These are phyloP conservation scores for Leccinum ochraceum DNA, from an alignment of 768 basidiomycete species.

Conservation along the genomic window DNA sequence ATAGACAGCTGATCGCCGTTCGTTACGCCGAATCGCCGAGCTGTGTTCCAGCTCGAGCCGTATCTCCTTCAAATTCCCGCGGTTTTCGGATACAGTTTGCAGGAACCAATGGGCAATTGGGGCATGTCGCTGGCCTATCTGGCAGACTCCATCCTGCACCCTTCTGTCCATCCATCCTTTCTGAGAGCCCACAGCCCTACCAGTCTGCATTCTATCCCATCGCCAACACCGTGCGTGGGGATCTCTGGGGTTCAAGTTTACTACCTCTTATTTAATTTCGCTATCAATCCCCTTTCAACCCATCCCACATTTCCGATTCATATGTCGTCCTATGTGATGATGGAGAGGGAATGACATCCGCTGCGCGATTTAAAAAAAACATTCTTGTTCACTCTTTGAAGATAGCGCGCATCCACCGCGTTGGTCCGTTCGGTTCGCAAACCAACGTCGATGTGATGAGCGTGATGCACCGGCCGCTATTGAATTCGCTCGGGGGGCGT, in stretches of 20 bases:
- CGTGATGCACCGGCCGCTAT: background rate
- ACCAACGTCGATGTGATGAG: background rate
- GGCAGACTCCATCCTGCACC: background rate
- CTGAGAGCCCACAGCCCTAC: constrained; percentile 9
- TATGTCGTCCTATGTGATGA: constrained; percentile 1
- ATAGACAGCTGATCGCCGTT: constrained; percentile 33
- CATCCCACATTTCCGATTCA: constrained; percentile 18
- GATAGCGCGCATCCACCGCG: background rate
- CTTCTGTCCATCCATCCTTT: background rate
- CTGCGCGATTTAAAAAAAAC: background rate
- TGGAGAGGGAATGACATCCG: background rate
- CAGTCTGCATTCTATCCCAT: background rate
- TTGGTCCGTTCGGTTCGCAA: background rate
- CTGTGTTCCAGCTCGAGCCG: background rate
- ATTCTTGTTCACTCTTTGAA: constrained; percentile 3
- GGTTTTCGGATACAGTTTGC: constrained; percentile 15
- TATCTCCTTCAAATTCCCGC: constrained; percentile 10
- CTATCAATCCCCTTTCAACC: constrained; percentile 1
- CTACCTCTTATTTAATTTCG: background rate
- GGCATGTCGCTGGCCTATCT: background rate
- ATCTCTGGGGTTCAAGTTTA: background rate
- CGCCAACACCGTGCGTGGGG: background rate
- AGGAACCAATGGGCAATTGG: background rate
- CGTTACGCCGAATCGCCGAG: constrained; percentile 5
- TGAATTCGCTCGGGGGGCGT: background rate